phyloP scores from a whole-genome alignment of 257 asterid species.

The Cordia subcordata region DNA sequence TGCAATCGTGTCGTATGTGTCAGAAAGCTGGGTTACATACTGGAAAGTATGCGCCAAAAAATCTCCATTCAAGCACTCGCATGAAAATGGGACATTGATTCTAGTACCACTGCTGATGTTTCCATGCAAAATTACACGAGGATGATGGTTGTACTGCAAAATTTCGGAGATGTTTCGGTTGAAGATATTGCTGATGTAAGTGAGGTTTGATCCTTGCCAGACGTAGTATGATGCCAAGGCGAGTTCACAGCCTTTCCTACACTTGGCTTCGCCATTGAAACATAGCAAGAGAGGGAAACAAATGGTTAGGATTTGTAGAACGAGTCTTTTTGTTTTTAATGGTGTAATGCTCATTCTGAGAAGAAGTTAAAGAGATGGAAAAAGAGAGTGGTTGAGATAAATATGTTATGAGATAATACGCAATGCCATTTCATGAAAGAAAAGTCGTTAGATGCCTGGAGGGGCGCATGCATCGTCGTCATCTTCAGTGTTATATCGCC shows the following conservation, averaged over 20 bases:
- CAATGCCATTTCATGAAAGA: slow-evolving; percentile 18
- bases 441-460: slow-evolving; percentile 10
- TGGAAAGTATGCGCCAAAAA: slow-evolving; percentile 64
- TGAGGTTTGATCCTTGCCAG: slow-evolving; percentile 53
- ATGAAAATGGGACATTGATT: slow-evolving; percentile 60
- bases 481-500: slow-evolving; percentile 15
- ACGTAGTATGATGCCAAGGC: slow-evolving; percentile 72
- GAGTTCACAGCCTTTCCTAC: slow-evolving; percentile 52
- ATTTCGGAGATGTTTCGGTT: slow-evolving; percentile 29
- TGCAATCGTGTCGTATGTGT: slow-evolving; percentile 53
- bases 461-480: slow-evolving; percentile 6
- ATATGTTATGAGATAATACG: slow-evolving; percentile 20
- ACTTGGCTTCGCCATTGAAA: slow-evolving; percentile 38
- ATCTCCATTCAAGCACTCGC: slow-evolving; percentile 75
- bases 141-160: slow-evolving; percentile 39
- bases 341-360: slow-evolving; percentile 22
- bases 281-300: slow-evolving; percentile 19
- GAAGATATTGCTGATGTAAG: slow-evolving; percentile 53
- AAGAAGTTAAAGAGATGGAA: slow-evolving; percentile 1
- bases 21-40: slow-evolving; percentile 48
- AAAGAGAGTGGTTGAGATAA: slow-evolving; percentile 8
- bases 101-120: slow-evolving; percentile 40
- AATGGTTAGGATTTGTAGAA: slow-evolving; percentile 3
- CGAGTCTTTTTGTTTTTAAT: slow-evolving; percentile 9
- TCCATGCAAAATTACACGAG: slow-evolving; percentile 26